Percentiles rank a stretch among this genome's conserved stretches.
Conservation (phyloP, 805 yeast genomes). For the Saturnispora bothae region DNA sequence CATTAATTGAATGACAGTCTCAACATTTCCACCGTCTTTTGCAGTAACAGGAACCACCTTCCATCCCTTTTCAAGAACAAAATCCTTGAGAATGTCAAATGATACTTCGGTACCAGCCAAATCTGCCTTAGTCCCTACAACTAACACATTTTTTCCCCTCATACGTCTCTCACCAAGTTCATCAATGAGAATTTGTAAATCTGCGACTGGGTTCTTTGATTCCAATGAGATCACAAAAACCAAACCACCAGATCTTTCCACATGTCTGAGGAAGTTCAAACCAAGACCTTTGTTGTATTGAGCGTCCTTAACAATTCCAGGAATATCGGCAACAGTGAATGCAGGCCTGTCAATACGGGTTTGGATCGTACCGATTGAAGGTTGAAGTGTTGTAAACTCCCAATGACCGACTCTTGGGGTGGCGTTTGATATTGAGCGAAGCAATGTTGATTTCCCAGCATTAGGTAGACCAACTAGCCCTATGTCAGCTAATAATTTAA, state of each 20-base stretch:
- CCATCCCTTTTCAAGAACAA: slow-evolving; percentile 43
- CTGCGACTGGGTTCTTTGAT: slow-evolving; percentile 51
- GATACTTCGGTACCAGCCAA: slow-evolving; percentile 41
- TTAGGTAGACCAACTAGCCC: slow-evolving; percentile 95
- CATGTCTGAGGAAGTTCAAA: slow-evolving; percentile 79
- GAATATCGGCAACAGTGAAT: slow-evolving; percentile 95
- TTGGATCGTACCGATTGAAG: slow-evolving; percentile 81
- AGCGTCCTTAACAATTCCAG: slow-evolving; percentile 91
- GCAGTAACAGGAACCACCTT: slow-evolving; percentile 82
- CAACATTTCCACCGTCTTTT: slow-evolving; percentile 57
- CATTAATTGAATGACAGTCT: slow-evolving; percentile 61
- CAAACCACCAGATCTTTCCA: slow-evolving; percentile 83
- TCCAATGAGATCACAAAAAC: slow-evolving; percentile 82
- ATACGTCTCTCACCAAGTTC: slow-evolving; percentile 66
- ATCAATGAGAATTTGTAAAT: slow-evolving; percentile 46
- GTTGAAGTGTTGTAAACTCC: slow-evolving; percentile 92
- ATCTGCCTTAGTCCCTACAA: slow-evolving; percentile 95
- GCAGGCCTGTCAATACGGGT: slow-evolving; percentile 52
- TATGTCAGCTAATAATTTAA: slow-evolving; percentile 82
- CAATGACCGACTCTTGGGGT: slow-evolving; percentile 90
- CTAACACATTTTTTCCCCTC: slow-evolving; percentile 49
- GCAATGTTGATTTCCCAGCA: slow-evolving; percentile 88
- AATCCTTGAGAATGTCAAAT: slow-evolving; percentile 35
- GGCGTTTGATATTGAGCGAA: slow-evolving; percentile 82
- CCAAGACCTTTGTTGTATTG: slow-evolving; percentile 85